Conservation (phyloP, 192 early-diverging fungal species). For the Chytriomyces sp. region DNA sequence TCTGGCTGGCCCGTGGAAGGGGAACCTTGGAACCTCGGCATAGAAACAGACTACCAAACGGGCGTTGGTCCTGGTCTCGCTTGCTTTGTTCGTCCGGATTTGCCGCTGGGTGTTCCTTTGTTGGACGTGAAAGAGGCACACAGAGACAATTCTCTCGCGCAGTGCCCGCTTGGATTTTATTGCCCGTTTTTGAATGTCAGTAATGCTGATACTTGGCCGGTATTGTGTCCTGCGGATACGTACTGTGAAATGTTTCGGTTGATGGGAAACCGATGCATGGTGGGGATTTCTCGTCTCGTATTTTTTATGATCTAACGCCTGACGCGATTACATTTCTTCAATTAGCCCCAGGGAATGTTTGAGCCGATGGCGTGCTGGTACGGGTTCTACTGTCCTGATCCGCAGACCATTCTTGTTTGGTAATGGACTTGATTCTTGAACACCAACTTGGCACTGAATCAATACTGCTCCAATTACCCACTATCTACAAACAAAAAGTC, state of each 20-base stretch:
- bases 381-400: slow-evolving; percentile 49
- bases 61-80: neutral
- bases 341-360: slow-evolving; percentile 39
- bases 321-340: neutral
- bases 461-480: neutral
- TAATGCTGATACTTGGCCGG: slow-evolving; percentile 33
- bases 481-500: neutral
- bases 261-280: slow-evolving; percentile 25
- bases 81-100: slow-evolving; percentile 16
- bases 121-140: neutral
- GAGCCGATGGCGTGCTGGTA: slow-evolving; percentile 45
- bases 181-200: slow-evolving; percentile 37
- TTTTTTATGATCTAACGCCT: neutral
- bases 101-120: neutral
- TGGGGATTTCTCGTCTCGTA: neutral
- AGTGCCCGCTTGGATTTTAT: slow-evolving; percentile 41
- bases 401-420: slow-evolving; percentile 24
- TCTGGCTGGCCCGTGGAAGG: neutral
- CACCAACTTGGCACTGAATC: neutral
- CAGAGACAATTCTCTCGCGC: neutral
- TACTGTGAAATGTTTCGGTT: slow-evolving; percentile 34
- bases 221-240: slow-evolving; percentile 39
- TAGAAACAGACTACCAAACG: neutral
- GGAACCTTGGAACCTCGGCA: neutral
- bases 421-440: neutral